Evolutionary conservation across 139 green algal species (phyloP), one percentile per base, ranked within the genome.

Genomic region (Tetradesmus lagerheimii): DNA sequence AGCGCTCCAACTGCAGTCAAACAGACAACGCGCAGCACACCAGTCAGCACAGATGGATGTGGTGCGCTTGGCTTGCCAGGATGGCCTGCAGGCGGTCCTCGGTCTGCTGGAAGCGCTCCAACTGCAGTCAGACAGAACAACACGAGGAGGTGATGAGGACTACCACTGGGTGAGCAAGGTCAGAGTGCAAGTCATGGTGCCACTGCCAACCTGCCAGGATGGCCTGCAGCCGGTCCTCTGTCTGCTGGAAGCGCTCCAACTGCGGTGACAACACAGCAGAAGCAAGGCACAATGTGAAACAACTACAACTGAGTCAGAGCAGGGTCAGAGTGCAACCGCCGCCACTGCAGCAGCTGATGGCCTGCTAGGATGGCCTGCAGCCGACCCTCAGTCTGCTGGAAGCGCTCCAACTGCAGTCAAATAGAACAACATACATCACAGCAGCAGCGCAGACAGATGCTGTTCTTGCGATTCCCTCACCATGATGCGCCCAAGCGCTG

Each of bases 191-290:
- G n/a, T n/a, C n/a, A n/a, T n/a, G n/a, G n/a, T n/a, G n/a, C n/a
- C n/a, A n/a, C n/a, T n/a, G n/a, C n/a, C n/a, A n/a, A 18, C 47
- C 66, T 4, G 75, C 76, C 15, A 92, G 83, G 29, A 92, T 85
- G 47, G 85, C 62, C 78, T 92, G 90, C 64, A 92, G 85, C 0
- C 87, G 90, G 23, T 91, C 85, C 90, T 92, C 90, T 15, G 90
- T 92, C 64, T 92, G 90, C 81, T 92, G 90, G 67, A 92, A 91
- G 37, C 90, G 80, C 62, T 92, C 90, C 78, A 92, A 31, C 90
- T 92, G 90, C 34, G 37, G 2, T 6, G 37, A 80, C 6, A 16
- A 31, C 76, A 47, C 1, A 34, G 15, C 71, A 53, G 20, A 27
- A 41, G 66, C 4, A 1, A 76, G 37, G 1, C 37, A 15, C 18